phyloP scores from a whole-genome alignment of 257 asterid species.

The Vinca minor region DNA sequence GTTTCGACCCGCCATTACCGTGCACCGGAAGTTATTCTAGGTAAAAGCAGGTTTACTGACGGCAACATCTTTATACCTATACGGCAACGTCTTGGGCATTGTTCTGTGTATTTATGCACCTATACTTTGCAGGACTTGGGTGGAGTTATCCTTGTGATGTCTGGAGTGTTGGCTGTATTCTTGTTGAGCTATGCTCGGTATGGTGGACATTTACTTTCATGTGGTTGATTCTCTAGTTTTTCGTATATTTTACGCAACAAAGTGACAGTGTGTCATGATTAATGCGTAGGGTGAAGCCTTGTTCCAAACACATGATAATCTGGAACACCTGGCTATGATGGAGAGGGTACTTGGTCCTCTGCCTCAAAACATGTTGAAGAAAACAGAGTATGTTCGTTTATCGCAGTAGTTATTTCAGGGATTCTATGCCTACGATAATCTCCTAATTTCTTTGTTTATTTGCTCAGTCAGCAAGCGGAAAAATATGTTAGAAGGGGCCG shows the following conservation, averaged over 20 bases:
- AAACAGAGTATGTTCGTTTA: slow-evolving; percentile 53
- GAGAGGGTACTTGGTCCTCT: slow-evolving; percentile 77
- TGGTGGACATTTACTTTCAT: not conserved
- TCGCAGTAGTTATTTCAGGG: not conserved
- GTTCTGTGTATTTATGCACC: too few relatives aligned
- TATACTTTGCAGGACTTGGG: slow-evolving; percentile 47
- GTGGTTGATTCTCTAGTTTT: too few relatives aligned
- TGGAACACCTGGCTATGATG: slow-evolving; percentile 98
- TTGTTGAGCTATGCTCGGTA: slow-evolving; percentile 93
- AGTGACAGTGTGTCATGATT: not conserved
- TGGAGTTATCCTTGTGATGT: slow-evolving; percentile 87
- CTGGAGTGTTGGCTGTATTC: slow-evolving; percentile 91
- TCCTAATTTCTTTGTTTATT: not conserved
- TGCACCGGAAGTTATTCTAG: slow-evolving; percentile 89
- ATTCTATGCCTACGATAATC: too few relatives aligned
- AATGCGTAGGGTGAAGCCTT: slow-evolving; percentile 64
- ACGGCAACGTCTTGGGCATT: too few relatives aligned
- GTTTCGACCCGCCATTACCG: slow-evolving; percentile 89
- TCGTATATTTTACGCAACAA: too few relatives aligned
- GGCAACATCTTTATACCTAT: too few relatives aligned
- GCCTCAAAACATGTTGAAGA: slow-evolving; percentile 73
- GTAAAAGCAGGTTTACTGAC: slow-evolving; percentile 19
- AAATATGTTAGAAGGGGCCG: slow-evolving; percentile 66
- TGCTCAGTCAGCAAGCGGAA: slow-evolving; percentile 59
- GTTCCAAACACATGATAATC: slow-evolving; percentile 83